phyloP scores from a whole-genome alignment of 768 basidiomycete species.

The Boletus reticuloceps region DNA sequence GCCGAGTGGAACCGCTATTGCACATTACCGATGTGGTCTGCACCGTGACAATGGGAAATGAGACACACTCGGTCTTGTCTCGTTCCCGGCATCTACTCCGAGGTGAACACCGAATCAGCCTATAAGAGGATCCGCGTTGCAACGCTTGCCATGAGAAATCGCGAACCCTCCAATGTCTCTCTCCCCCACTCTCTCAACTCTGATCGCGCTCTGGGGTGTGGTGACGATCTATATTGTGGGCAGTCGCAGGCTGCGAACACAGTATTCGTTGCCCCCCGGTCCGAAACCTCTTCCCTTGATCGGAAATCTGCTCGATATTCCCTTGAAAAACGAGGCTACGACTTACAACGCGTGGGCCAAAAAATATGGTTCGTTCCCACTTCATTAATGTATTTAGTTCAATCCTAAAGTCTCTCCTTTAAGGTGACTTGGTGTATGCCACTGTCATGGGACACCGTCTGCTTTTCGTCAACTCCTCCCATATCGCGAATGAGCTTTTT shows the following conservation, averaged over 20 bases:
- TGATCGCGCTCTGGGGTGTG: slow-evolving; percentile 22
- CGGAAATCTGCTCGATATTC: slow-evolving; percentile 51
- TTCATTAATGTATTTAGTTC: neutral
- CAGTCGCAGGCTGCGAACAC: slow-evolving; percentile 10
- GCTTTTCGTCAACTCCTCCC: slow-evolving; percentile 46
- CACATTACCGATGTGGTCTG: neutral
- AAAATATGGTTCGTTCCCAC: slow-evolving; percentile 29
- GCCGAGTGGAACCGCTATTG: neutral
- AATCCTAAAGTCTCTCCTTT: neutral
- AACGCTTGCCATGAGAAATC: slow-evolving; percentile 2
- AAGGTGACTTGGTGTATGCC: slow-evolving; percentile 54
- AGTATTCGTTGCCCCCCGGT: slow-evolving; percentile 50
- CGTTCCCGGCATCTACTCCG: neutral
- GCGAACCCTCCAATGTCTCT: slow-evolving; percentile 13
- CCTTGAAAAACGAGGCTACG: slow-evolving; percentile 35
- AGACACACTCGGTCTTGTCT: slow-evolving; percentile 14
- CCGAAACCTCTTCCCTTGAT: slow-evolving; percentile 51
- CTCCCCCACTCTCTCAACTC: slow-evolving; percentile 8
- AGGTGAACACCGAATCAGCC: slow-evolving; percentile 6
- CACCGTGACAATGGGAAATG: slow-evolving; percentile 10
- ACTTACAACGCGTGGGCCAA: slow-evolving; percentile 44
- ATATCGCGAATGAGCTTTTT: slow-evolving; percentile 50
- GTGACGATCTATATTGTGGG: slow-evolving; percentile 17
- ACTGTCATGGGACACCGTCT: slow-evolving; percentile 48
- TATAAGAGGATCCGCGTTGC: slow-evolving; percentile 15